phyloP scores from a whole-genome alignment of 257 asterid genomes.

The Asclepias syriaca region DNA sequence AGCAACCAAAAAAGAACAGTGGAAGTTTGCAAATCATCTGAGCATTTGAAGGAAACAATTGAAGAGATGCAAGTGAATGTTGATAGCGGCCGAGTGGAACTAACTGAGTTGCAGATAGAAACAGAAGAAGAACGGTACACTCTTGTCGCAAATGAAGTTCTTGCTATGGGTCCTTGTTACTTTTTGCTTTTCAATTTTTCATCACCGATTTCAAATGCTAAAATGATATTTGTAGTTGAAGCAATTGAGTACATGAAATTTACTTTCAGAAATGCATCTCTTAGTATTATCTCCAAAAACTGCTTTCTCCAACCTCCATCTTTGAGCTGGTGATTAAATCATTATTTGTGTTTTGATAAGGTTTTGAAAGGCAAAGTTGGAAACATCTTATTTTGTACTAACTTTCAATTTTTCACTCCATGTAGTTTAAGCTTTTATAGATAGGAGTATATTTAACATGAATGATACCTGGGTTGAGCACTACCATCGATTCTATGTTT shows the following conservation, averaged over 20 bases:
- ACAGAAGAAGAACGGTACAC: slow-evolving; percentile 83
- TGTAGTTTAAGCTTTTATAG: not conserved
- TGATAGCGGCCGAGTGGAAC: slow-evolving; percentile 50
- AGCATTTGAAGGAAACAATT: slow-evolving; percentile 44
- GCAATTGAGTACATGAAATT: not conserved
- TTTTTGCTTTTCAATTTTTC: not conserved
- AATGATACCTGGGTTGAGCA: not conserved
- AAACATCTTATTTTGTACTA: not conserved
- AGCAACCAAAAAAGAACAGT: slow-evolving; percentile 49
- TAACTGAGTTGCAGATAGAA: slow-evolving; percentile 75
- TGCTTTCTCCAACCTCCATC: not conserved
- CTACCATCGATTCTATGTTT: not conserved
- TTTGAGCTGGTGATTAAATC: not conserved
- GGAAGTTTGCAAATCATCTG: slow-evolving; percentile 57
- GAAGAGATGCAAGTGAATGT: slow-evolving; percentile 72
- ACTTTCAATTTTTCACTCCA: not conserved
- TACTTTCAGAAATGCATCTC: not conserved
- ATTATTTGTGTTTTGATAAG: not conserved
- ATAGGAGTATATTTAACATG: not conserved
- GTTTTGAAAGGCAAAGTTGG: not conserved
- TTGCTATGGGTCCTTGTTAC: not conserved
- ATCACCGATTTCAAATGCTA: not conserved
- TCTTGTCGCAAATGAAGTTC: not conserved
- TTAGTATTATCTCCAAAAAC: not conserved
- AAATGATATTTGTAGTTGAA: not conserved